Conservation (phyloP, 2,329 filamentous ascomycete genomes). For the Alternaria sp. region DNA sequence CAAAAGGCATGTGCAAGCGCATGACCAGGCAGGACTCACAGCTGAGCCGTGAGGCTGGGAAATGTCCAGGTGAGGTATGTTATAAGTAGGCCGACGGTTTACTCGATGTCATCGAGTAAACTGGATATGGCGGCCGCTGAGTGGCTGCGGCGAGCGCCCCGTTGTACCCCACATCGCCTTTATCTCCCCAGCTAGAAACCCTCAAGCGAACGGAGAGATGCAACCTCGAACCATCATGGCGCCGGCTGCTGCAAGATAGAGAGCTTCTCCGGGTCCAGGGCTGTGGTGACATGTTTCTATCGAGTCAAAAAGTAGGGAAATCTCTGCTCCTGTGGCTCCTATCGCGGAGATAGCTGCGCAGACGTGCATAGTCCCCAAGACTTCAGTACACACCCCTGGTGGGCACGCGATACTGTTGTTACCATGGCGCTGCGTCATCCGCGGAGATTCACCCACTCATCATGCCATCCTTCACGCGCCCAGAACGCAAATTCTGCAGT, state of each 20-base stretch:
- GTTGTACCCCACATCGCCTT: constrained; percentile 34
- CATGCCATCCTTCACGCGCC: constrained; percentile 6
- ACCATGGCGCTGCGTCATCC: constrained; percentile 24
- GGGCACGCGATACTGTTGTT: constrained; percentile 22
- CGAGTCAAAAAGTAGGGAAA: constrained; percentile 34
- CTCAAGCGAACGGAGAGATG: constrained; percentile 25
- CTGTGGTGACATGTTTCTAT: constrained; percentile 40
- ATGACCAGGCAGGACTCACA: background rate
- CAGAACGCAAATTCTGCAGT: constrained; percentile 11
- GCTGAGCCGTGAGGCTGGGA: constrained; percentile 9
- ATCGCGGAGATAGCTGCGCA: constrained; percentile 23
- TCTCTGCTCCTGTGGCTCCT: constrained; percentile 14
- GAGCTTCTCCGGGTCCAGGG: constrained; percentile 20
- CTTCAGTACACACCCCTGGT: constrained; percentile 12
- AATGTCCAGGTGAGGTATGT: constrained; percentile 16
- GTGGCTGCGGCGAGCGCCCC: constrained; percentile 20
- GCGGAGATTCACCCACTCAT: constrained; percentile 16
- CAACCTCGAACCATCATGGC: constrained; percentile 18
- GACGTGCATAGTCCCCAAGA: constrained; percentile 7
- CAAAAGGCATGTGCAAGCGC: constrained; percentile 4
- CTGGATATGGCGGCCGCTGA: constrained; percentile 19
- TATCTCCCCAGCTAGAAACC: constrained; percentile 26
- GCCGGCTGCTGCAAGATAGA: constrained; percentile 29
- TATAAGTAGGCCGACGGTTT: constrained; percentile 27
- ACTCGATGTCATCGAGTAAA: constrained; percentile 45